Evolutionary conservation across 1,284 basidiomycete species (phyloP).

Genomic region (Vanrija sp.): DNA sequence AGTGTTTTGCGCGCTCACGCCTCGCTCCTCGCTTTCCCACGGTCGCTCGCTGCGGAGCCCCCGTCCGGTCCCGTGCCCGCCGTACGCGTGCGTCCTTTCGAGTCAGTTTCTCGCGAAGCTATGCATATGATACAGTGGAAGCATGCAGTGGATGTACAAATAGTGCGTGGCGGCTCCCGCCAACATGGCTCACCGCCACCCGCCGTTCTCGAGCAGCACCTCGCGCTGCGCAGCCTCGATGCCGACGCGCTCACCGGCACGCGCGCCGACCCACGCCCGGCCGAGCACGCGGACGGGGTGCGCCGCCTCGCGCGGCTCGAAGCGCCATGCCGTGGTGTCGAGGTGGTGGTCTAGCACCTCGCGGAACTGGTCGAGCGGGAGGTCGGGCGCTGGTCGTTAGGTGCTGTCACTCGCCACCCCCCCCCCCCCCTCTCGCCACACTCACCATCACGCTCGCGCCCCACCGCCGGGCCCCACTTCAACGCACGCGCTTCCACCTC

Average conservation of each 20-base stretch:
- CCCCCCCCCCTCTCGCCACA: background rate
- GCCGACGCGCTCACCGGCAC: conserved; percentile 4
- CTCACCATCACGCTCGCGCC: conserved; percentile 13
- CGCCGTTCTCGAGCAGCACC: conserved; percentile 5
- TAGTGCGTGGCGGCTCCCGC: background rate
- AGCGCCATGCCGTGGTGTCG: conserved; percentile 37
- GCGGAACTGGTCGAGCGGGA: conserved; percentile 29
- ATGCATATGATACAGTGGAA: background rate
- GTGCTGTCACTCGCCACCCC: background rate
- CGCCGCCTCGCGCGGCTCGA: conserved; percentile 6
- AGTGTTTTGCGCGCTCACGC: no score
- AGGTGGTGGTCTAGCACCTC: conserved; percentile 35
- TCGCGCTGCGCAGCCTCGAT: conserved; percentile 4
- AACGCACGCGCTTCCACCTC: conserved; percentile 37
- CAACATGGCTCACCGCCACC: background rate
- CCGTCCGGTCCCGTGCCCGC: no score
- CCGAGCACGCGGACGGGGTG: conserved; percentile 31
- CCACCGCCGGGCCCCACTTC: conserved; percentile 34
- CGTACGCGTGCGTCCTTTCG: no score
- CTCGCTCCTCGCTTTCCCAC: no score
- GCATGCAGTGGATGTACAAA: background rate
- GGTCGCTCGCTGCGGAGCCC: no score
- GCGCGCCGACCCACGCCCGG: conserved; percentile 3
- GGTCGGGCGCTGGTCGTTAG: conserved; percentile 12
- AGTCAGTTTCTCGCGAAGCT: background rate